Conservation (phyloP, 2,329 filamentous ascomycete genomes). For the Stagonosporopsis cucurbitacearum region DNA sequence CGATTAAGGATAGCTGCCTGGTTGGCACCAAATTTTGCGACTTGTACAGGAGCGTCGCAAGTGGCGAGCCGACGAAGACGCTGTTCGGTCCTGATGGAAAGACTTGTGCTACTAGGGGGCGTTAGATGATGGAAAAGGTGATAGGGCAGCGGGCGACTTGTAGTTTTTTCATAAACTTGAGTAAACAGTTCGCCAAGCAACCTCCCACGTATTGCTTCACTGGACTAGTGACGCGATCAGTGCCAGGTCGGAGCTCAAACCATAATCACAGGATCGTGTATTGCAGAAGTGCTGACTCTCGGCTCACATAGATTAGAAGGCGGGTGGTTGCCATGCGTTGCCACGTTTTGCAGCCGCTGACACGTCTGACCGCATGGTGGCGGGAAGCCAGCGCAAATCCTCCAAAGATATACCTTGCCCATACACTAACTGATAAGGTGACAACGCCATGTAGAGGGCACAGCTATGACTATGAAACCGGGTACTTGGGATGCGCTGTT, state of each 20-base stretch:
- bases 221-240: no score
- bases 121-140: constrained; percentile 9
- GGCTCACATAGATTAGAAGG: not conserved
- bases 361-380: constrained; percentile 5
- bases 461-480: not conserved
- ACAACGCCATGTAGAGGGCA: not conserved
- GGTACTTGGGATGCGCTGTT: not conserved
- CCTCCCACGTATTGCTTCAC: not conserved
- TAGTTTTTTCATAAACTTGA: not conserved
- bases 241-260: not conserved
- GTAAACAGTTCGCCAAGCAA: not conserved
- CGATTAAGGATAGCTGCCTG: constrained; percentile 36
- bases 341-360: constrained; percentile 6
- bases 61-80: constrained; percentile 39
- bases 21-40: constrained; percentile 35
- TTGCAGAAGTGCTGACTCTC: no score
- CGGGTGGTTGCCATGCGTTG: not conserved
- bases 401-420: not conserved
- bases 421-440: not conserved
- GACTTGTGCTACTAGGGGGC: constrained; percentile 35
- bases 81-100: constrained; percentile 37
- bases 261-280: not conserved
- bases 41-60: constrained; percentile 38
- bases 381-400: not conserved
- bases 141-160: no score